Evolutionary conservation across 768 basidiomycete genomes (phyloP).

Genomic region (Pisolithus albus): DNA sequence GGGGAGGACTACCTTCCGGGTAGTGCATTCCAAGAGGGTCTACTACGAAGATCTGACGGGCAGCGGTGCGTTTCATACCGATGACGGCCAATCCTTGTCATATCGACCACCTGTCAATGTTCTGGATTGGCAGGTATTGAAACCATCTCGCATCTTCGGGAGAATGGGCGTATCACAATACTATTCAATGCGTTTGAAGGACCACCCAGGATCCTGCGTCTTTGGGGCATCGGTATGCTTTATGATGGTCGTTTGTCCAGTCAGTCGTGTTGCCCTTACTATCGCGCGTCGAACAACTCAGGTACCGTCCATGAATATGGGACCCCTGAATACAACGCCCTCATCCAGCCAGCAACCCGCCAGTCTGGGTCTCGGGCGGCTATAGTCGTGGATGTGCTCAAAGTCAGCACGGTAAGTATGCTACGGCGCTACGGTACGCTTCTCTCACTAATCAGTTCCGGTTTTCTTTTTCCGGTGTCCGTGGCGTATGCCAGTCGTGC

Average conservation of each 20-base stretch:
- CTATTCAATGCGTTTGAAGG: constrained; percentile 59
- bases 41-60: constrained; percentile 75
- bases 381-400: constrained; percentile 54
- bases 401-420: constrained; percentile 43
- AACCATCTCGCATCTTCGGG: constrained; percentile 54
- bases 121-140: constrained; percentile 38
- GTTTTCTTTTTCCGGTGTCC: not conserved
- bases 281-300: constrained; percentile 12
- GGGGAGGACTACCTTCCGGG: constrained; percentile 56
- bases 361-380: constrained; percentile 53
- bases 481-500: constrained; percentile 44
- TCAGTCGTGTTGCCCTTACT: not conserved
- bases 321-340: constrained; percentile 49
- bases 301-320: constrained; percentile 60
- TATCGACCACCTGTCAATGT: not conserved
- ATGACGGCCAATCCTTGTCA: not conserved
- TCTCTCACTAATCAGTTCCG: not conserved
- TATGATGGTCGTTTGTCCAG: not conserved
- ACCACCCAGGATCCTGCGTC: constrained; percentile 49
- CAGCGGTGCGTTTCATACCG: constrained; percentile 38
- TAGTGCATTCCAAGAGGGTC: constrained; percentile 46
- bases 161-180: constrained; percentile 59
- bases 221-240: constrained; percentile 49
- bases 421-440: not conserved
- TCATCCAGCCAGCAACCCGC: constrained; percentile 42